Percentiles rank a stretch among this genome's conserved stretches.
Evolutionary conservation across 192 early-diverging fungal genomes (phyloP).

Genomic region (Funneliformis mosseae): DNA sequence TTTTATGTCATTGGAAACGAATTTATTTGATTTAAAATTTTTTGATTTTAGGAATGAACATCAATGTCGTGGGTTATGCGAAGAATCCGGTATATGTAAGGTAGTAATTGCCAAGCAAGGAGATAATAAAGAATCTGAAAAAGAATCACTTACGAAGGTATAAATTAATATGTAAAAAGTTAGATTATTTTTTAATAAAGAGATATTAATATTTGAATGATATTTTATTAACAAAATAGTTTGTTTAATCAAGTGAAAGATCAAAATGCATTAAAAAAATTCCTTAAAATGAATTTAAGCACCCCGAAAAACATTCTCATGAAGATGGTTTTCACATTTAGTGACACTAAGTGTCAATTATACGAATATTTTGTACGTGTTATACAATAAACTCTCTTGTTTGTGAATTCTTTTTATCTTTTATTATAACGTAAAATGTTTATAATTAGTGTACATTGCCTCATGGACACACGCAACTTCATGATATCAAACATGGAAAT

Average conservation of each 20-base stretch:
- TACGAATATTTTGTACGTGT: conserved; percentile 27
- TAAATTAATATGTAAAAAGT: too few species aligned
- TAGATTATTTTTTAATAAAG: too few species aligned
- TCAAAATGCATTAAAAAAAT: conserved; percentile 16
- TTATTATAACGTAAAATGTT: neutral
- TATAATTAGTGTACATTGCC: conserved; percentile 12
- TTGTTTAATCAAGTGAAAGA: neutral
- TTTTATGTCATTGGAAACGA: neutral
- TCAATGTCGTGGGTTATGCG: conserved; percentile 31
- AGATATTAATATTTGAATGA: too few species aligned
- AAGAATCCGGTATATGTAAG: conserved; percentile 30
- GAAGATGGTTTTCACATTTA: conserved; percentile 22
- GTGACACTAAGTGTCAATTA: conserved; percentile 11
- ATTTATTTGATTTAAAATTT: neutral
- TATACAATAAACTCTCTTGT: neutral
- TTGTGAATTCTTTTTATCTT: neutral
- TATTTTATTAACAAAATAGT: neutral
- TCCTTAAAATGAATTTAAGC: conserved; percentile 16
- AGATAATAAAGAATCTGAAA: neutral
- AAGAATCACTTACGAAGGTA: conserved; percentile 1
- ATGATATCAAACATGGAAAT: conserved; percentile 27
- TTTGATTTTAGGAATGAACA: conserved; percentile 25
- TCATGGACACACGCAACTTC: conserved; percentile 5
- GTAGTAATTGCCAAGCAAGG: conserved; percentile 4
- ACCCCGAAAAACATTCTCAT: conserved; percentile 13